Percentiles rank a stretch among this genome's conserved stretches.
Conservation (phyloP, 139 green algal species). For the Yamagishiella unicocca region DNA sequence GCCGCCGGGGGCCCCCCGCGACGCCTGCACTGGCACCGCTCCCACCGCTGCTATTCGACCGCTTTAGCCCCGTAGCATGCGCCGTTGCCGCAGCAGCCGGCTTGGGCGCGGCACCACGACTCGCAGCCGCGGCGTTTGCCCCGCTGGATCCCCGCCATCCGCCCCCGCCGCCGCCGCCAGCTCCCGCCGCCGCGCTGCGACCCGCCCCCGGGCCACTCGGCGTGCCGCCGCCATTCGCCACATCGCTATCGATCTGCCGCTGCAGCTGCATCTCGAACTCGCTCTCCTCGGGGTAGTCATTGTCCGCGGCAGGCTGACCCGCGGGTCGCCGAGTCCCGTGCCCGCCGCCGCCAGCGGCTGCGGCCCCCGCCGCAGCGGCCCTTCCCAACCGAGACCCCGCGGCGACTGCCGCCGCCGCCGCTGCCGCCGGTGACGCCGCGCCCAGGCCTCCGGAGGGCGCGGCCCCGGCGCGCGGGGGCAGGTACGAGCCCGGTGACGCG, state of each 20-base stretch:
- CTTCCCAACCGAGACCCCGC: background rate
- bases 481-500: slow-evolving; percentile 13
- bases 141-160: background rate
- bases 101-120: background rate
- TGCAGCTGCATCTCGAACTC: slow-evolving; percentile 30
- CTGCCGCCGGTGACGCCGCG: background rate
- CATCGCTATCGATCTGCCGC: slow-evolving; percentile 19
- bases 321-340: background rate
- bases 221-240: background rate
- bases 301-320: background rate
- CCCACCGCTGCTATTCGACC: background rate
- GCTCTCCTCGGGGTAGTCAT: slow-evolving; percentile 18
- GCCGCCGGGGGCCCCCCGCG: background rate
- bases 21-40: background rate
- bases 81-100: background rate
- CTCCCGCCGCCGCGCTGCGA: background rate
- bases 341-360: background rate
- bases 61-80: background rate
- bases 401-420: background rate
- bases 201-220: background rate
- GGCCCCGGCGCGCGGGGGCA: slow-evolving; percentile 33
- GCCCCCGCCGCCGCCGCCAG: background rate
- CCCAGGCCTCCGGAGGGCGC: background rate
- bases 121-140: background rate
- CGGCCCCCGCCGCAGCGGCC: background rate